Percentiles rank a stretch among this genome's conserved stretches.
These are phyloP conservation scores for Neofusicoccum sp. DNA, from an alignment of 2,329 filamentous ascomycete genomes.

Conservation along the genomic window DNA sequence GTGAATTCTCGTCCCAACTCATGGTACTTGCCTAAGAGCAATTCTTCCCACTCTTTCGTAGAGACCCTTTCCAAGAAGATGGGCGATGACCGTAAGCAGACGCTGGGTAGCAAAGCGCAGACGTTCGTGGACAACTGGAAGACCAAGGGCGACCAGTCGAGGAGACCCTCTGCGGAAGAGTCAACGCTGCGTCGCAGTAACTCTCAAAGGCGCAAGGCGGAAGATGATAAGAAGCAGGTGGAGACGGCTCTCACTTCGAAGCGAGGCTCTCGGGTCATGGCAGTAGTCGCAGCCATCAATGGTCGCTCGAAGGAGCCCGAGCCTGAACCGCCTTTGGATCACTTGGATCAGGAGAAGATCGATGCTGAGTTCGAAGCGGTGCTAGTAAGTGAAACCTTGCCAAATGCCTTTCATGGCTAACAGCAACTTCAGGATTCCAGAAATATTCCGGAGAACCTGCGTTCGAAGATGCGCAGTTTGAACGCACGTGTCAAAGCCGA, in stretches of 20 bases:
- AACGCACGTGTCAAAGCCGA: constrained; percentile 92
- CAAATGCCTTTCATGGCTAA: constrained; percentile 52
- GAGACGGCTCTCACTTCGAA: constrained; percentile 37
- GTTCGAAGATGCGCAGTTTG: constrained; percentile 91
- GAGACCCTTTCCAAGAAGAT: constrained; percentile 43
- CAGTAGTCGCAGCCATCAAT: constrained; percentile 65
- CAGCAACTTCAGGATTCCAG: constrained; percentile 70
- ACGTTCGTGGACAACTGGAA: constrained; percentile 21
- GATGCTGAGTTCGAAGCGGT: constrained; percentile 66
- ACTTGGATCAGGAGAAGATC: constrained; percentile 53
- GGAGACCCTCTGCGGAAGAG: constrained; percentile 17
- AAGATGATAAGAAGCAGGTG: constrained; percentile 22
- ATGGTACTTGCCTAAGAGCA: constrained; percentile 47
- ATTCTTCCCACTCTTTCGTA: constrained; percentile 44
- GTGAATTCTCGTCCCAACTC: constrained; percentile 55
- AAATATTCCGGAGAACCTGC: constrained; percentile 91
- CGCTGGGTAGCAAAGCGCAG: constrained; percentile 14
- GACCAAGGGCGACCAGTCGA: constrained; percentile 6
- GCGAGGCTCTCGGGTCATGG: constrained; percentile 60
- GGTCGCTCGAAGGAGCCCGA: constrained; percentile 51
- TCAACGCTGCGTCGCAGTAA: constrained; percentile 1
- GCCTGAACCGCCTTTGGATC: constrained; percentile 41
- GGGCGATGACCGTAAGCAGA: constrained; percentile 35
- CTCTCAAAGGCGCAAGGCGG: constrained; percentile 10
- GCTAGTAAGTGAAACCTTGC: constrained; percentile 56